phyloP scores from a whole-genome alignment of 495 filamentous ascomycete species.

The Penicillium maclennaniae region DNA sequence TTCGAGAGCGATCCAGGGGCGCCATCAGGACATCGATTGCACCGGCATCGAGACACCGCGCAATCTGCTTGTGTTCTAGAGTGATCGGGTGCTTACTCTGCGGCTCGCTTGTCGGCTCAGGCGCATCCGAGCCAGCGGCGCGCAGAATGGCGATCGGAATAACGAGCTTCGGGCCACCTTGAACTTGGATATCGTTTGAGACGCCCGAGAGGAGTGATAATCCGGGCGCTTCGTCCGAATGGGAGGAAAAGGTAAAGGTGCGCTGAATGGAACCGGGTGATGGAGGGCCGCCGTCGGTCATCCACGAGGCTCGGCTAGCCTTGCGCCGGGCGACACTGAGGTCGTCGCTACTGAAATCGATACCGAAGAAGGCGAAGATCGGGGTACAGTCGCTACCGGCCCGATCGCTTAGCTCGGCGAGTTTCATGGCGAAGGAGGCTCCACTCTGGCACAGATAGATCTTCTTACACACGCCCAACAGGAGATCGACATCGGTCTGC shows the following conservation, averaged over 20 bases:
- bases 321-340: conserved; percentile 33
- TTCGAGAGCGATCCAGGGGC: conserved; percentile 65
- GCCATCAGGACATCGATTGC: conserved; percentile 80
- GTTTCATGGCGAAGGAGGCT: conserved; percentile 63
- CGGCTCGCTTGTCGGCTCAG: conserved; percentile 32
- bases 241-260: conserved; percentile 43
- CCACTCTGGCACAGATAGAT: conserved; percentile 71
- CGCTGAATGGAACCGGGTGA: conserved; percentile 36
- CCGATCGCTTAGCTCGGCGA: conserved; percentile 63
- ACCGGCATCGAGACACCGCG: conserved; percentile 75
- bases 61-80: conserved; percentile 45
- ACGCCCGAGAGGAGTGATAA: conserved; percentile 65
- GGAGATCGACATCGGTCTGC: conserved; percentile 43
- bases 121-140: conserved; percentile 26
- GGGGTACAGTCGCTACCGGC: conserved; percentile 62
- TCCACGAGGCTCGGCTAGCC: conserved; percentile 36
- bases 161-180: conserved; percentile 67
- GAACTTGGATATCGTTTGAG: conserved; percentile 64
- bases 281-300: conserved; percentile 27
- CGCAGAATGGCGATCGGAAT: conserved; percentile 69
- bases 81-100: conserved; percentile 33
- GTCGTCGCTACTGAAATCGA: conserved; percentile 39
- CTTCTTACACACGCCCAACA: conserved; percentile 51
- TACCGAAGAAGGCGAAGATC: conserved; percentile 73
- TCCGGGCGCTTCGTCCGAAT: conserved; percentile 60